Percentiles rank a stretch among this genome's conserved stretches.
Evolutionary conservation across 495 filamentous ascomycete genomes (phyloP).

Genomic region (Hypoxylon subgilvum): DNA sequence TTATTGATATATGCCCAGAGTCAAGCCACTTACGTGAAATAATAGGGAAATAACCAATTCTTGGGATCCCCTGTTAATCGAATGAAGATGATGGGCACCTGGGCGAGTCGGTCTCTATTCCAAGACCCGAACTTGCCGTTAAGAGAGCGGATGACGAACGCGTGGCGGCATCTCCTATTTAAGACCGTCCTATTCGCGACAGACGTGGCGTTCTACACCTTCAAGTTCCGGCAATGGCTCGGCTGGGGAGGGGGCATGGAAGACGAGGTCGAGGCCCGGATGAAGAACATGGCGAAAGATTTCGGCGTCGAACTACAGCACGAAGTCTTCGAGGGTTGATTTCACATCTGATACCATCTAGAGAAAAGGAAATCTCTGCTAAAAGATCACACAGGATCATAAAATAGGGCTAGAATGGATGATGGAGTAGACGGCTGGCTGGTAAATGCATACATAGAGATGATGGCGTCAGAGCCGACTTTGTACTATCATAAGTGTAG

Average conservation of each 20-base stretch:
- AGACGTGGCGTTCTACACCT: constrained; percentile 84
- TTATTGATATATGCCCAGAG: background rate
- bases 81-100: constrained; percentile 90
- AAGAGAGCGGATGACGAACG: constrained; percentile 57
- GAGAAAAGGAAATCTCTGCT: constrained; percentile 8
- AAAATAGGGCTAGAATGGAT: constrained; percentile 20
- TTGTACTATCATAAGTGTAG: too few relatives aligned
- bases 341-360: constrained; percentile 8
- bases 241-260: constrained; percentile 85
- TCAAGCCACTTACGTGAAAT: background rate
- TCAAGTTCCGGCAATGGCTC: constrained; percentile 74
- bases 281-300: constrained; percentile 86
- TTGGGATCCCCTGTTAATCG: constrained; percentile 93
- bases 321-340: constrained; percentile 84
- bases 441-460: too few relatives aligned
- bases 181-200: constrained; percentile 74
- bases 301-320: constrained; percentile 91
- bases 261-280: constrained; percentile 84
- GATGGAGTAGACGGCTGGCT: constrained; percentile 22
- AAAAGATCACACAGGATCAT: constrained; percentile 14
- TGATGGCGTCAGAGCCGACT: too few relatives aligned
- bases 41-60: constrained; percentile 62
- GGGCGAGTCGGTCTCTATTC: constrained; percentile 81
- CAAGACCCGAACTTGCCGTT: constrained; percentile 59
- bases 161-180: constrained; percentile 76